Evolutionary conservation across 306 rosid species (phyloP).

Genomic region (Cicer arietinum): DNA sequence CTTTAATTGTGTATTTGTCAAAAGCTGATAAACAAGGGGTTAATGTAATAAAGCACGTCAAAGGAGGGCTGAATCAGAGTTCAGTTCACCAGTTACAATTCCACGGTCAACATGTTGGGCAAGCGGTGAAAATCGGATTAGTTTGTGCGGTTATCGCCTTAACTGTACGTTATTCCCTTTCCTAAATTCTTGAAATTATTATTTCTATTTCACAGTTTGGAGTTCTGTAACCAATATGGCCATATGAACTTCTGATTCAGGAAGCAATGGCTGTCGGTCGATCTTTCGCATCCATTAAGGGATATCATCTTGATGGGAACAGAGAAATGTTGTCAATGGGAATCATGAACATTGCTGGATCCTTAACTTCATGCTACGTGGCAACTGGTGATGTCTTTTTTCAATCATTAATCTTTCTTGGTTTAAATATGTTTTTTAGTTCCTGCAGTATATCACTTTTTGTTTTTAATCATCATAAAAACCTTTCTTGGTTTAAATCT

Average conservation of each 20-base stretch:
- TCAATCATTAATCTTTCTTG: not conserved
- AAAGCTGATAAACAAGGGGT: conserved; percentile 81
- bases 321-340: conserved; percentile 90
- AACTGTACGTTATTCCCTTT: conserved; percentile 55
- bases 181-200: not conserved
- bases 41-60: conserved; percentile 67
- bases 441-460: too few relatives aligned
- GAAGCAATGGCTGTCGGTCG: conserved; percentile 86
- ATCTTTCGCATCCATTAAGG: conserved; percentile 82
- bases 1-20: conserved; percentile 69
- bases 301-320: conserved; percentile 84
- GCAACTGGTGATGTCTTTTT: conserved; percentile 67
- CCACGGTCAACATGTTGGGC: conserved; percentile 61
- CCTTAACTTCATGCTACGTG: conserved; percentile 80
- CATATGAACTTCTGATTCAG: conserved; percentile 41
- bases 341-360: conserved; percentile 85
- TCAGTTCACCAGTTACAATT: conserved; percentile 68
- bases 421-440: too few relatives aligned
- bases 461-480: too few relatives aligned
- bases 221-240: not conserved
- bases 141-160: conserved; percentile 76
- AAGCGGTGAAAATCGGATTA: conserved; percentile 77
- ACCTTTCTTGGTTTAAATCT: too few relatives aligned
- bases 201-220: not conserved
- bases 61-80: conserved; percentile 72